Conservation (phyloP, 345 rosid genomes). For the Linum tenue region DNA sequence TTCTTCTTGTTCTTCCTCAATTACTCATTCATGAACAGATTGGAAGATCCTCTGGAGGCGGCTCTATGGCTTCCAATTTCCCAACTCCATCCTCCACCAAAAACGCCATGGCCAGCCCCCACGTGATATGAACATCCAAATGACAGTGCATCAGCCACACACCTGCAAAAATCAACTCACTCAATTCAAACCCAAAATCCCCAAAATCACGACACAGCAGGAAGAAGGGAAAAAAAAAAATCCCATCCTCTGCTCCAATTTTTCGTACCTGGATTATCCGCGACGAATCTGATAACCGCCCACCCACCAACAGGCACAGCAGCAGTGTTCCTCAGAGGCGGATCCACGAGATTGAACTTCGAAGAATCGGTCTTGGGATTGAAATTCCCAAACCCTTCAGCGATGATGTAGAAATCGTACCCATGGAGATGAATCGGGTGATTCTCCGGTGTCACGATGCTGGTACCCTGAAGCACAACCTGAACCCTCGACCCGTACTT, state of each 20-base stretch:
- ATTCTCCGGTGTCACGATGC: conserved; percentile 24
- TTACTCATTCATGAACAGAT: conserved; percentile 10
- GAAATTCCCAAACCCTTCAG: conserved; percentile 34
- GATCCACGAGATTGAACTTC: conserved; percentile 33
- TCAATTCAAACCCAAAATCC: too few species aligned
- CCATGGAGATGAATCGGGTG: conserved; percentile 48
- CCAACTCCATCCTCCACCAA: conserved; percentile 27
- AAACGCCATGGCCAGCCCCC: conserved; percentile 27
- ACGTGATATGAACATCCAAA: conserved; percentile 24
- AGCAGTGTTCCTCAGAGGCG: conserved; percentile 28
- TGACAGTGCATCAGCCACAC: conserved; percentile 30
- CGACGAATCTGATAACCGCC: conserved; percentile 36
- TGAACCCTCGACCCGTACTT: conserved; percentile 26
- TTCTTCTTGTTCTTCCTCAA: background rate
- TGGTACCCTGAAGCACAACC: conserved; percentile 36
- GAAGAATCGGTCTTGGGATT: conserved; percentile 23
- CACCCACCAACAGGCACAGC: conserved; percentile 36
- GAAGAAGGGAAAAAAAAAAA: too few species aligned
- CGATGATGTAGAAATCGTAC: conserved; percentile 37
- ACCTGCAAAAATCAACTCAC: conserved; percentile 7
- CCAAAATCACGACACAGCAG: too few species aligned
- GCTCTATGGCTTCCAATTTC: conserved; percentile 16
- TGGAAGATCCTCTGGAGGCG: conserved; percentile 27
- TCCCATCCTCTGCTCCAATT: conserved; percentile 15
- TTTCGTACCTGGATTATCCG: conserved; percentile 33